Conservation (phyloP, 1,139 yeast species). For the Protomyces gravidus region DNA sequence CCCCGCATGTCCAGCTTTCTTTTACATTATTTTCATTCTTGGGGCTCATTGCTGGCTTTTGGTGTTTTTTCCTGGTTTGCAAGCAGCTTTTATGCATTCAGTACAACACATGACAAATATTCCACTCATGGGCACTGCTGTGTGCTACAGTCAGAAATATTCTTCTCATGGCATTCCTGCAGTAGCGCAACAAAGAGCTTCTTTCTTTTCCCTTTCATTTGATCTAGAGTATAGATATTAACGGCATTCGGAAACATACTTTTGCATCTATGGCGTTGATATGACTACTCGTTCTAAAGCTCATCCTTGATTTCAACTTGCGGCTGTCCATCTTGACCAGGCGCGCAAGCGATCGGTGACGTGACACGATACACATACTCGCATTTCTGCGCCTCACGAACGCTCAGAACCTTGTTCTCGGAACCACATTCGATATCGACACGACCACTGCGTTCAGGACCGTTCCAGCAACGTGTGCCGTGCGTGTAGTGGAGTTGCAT, state of each 20-base stretch:
- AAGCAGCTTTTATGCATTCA: neutral
- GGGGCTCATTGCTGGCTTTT: too few relatives aligned
- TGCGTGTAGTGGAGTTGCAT: conserved; percentile 46
- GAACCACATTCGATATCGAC: conserved; percentile 67
- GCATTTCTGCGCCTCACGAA: conserved; percentile 87
- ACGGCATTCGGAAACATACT: too few relatives aligned
- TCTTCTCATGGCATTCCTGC: neutral
- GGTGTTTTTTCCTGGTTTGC: too few relatives aligned
- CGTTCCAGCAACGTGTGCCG: conserved; percentile 95
- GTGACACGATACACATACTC: conserved; percentile 59
- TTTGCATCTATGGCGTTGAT: neutral
- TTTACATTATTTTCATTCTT: too few relatives aligned
- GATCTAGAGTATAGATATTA: neutral
- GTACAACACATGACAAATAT: too few relatives aligned
- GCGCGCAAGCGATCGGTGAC: conserved; percentile 67
- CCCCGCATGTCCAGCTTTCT: too few relatives aligned
- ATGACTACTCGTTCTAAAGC: neutral
- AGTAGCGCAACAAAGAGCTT: neutral
- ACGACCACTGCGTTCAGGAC: conserved; percentile 71
- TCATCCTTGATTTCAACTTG: neutral
- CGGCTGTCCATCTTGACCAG: conserved; percentile 31
- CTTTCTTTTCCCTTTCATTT: neutral
- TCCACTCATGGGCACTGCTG: too few relatives aligned
- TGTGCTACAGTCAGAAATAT: too few relatives aligned
- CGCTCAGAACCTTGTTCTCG: conserved; percentile 53